A percentile compares a stretch with the other conserved stretches of the same genome.
Evolutionary conservation across 495 filamentous ascomycete species (phyloP).

Genomic region (Oidiodendron maius): DNA sequence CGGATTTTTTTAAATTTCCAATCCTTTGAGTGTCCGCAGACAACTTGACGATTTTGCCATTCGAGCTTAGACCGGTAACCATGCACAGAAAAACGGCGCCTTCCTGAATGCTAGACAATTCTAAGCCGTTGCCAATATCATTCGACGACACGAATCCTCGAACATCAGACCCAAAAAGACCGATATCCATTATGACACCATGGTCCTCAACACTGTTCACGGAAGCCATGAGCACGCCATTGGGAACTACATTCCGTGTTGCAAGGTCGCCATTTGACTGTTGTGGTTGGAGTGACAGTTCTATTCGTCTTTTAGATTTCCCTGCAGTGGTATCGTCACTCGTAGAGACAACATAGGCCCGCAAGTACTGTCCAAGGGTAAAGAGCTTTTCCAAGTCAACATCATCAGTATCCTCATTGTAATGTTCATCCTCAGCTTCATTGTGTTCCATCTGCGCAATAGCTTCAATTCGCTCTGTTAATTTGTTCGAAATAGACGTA

Average conservation of each 20-base stretch:
- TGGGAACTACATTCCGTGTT: conserved; percentile 60
- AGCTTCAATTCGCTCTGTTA: conserved; percentile 61
- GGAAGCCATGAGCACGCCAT: conserved; percentile 77
- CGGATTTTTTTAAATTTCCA: conserved; percentile 53
- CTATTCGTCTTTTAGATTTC: conserved; percentile 74
- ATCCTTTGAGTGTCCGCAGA: conserved; percentile 67
- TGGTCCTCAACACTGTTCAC: conserved; percentile 91
- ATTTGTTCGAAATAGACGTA: conserved; percentile 75
- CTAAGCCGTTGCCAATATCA: conserved; percentile 58
- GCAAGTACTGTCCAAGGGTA: conserved; percentile 79
- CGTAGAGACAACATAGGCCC: conserved; percentile 76
- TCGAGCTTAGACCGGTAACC: conserved; percentile 66
- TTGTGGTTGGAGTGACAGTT: conserved; percentile 72
- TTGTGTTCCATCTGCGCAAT: conserved; percentile 50
- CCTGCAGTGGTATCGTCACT: conserved; percentile 43
- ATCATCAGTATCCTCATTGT: conserved; percentile 40
- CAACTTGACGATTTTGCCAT: conserved; percentile 80
- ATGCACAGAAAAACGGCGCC: conserved; percentile 81
- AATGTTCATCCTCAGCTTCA: conserved; percentile 37
- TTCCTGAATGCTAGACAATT: conserved; percentile 60
- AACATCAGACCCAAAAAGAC: conserved; percentile 57
- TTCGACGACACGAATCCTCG: conserved; percentile 87
- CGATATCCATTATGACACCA: conserved; percentile 88
- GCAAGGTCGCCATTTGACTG: conserved; percentile 69
- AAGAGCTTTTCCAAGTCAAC: conserved; percentile 65